These are phyloP conservation scores for Arxiozyma telluris DNA, from an alignment of 1,139 yeast genomes.

Conservation along the genomic window DNA sequence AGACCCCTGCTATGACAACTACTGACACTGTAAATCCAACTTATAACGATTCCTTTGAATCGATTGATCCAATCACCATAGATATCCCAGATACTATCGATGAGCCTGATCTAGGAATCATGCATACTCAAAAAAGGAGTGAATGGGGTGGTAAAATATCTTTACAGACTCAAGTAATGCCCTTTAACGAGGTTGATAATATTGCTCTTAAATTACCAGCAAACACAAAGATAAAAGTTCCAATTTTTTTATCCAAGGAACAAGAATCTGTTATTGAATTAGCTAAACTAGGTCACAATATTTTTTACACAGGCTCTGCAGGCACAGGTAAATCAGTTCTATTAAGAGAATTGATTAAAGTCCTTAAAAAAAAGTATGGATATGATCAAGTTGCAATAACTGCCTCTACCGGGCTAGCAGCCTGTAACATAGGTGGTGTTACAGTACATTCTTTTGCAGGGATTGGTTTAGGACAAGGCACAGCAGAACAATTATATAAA, in stretches of 20 bases:
- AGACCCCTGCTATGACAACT: not conserved
- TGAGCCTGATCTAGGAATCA: constrained; percentile 10
- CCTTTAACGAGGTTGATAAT: constrained; percentile 10
- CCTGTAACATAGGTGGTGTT: constrained; percentile 82
- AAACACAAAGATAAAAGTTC: constrained; percentile 26
- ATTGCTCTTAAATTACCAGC: constrained; percentile 14
- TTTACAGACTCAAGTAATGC: constrained; percentile 19
- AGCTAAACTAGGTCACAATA: constrained; percentile 51
- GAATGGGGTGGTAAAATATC: constrained; percentile 19
- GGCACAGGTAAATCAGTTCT: constrained; percentile 91
- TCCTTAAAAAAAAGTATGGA: constrained; percentile 41
- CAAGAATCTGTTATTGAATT: constrained; percentile 61
- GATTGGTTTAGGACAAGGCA: constrained; percentile 61
- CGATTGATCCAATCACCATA: not conserved
- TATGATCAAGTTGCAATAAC: constrained; percentile 64
- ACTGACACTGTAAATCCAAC: not conserved
- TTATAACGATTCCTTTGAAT: constrained; percentile 1
- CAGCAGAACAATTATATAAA: constrained; percentile 38
- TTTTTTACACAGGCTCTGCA: constrained; percentile 91
- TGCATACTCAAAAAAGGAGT: constrained; percentile 9
- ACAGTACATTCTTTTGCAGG: constrained; percentile 85
- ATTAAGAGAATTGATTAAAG: constrained; percentile 58
- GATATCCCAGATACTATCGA: constrained; percentile 1
- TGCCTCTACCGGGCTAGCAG: constrained; percentile 90
- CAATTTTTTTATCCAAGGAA: constrained; percentile 51